These are phyloP conservation scores for Diaporthe vaccinii DNA, from an alignment of 2,329 filamentous ascomycete species.

Conservation along the genomic window DNA sequence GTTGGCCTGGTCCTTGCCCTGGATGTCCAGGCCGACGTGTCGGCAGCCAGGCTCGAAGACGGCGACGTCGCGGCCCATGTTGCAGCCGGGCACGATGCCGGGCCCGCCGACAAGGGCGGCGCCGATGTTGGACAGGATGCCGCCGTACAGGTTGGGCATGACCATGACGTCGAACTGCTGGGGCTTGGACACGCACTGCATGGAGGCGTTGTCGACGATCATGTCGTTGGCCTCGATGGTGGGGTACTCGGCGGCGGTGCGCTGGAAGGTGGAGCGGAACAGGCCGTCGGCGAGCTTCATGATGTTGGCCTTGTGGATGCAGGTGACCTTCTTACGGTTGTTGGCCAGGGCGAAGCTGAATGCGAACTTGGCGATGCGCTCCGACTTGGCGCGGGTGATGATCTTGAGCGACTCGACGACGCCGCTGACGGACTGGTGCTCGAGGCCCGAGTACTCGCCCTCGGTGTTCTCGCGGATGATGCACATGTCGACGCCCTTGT, in stretches of 20 bases:
- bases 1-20: slow-evolving; percentile 99
- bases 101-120: slow-evolving; percentile 97
- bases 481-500: slow-evolving; percentile 97
- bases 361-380: slow-evolving; percentile 99
- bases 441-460: slow-evolving; percentile 98
- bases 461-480: slow-evolving; percentile 99
- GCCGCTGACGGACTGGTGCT: slow-evolving; percentile 96
- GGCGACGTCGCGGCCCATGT: slow-evolving; percentile 98
- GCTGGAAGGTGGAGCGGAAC: slow-evolving; percentile 97
- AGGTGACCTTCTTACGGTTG: slow-evolving; percentile 99
- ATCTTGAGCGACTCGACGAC: slow-evolving; percentile 99
- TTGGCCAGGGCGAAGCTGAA: slow-evolving; percentile 98
- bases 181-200: slow-evolving; percentile 96
- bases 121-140: slow-evolving; percentile 98
- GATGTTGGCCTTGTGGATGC: slow-evolving; percentile 99
- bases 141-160: slow-evolving; percentile 99
- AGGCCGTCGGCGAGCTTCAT: slow-evolving; percentile 99
- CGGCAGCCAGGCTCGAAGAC: slow-evolving; percentile 99
- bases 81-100: slow-evolving; percentile 97
- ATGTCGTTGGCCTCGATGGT: slow-evolving; percentile 98
- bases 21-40: slow-evolving; percentile 99
- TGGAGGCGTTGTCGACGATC: slow-evolving; percentile 99
- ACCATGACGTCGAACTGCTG: slow-evolving; percentile 99
- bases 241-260: slow-evolving; percentile 93
- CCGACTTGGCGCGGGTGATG: slow-evolving; percentile 98